Evolutionary conservation across 768 basidiomycete genomes (phyloP).

Genomic region (Boletus sp.): DNA sequence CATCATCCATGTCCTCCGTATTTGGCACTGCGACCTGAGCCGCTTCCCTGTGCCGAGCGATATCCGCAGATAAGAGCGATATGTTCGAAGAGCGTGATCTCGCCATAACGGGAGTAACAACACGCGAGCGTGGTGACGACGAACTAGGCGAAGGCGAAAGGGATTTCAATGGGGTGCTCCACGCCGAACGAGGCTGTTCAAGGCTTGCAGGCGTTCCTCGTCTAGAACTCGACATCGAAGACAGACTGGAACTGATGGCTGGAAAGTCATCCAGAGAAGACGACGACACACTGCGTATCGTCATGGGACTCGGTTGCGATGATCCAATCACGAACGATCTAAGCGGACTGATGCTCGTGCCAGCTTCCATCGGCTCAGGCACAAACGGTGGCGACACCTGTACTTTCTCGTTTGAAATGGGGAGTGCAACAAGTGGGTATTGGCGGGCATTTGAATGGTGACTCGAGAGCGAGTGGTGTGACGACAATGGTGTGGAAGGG

Average conservation of each 20-base stretch:
- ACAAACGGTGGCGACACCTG: constrained; percentile 51
- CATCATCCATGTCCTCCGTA: constrained; percentile 54
- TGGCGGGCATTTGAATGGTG: constrained; percentile 24
- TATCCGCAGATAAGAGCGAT: constrained; percentile 16
- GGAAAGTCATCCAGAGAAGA: constrained; percentile 35
- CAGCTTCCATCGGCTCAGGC: constrained; percentile 58
- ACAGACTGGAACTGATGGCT: constrained; percentile 31
- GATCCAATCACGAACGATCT: constrained; percentile 8
- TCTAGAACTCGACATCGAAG: constrained; percentile 23
- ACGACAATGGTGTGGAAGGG: constrained; percentile 5
- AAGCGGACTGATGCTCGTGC: constrained; percentile 33
- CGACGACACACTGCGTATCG: constrained; percentile 11
- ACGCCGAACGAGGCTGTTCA: constrained; percentile 32
- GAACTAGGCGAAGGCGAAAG: constrained; percentile 10
- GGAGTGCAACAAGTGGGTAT: constrained; percentile 27
- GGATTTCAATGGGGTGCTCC: constrained; percentile 39
- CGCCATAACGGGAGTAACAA: constrained; percentile 7
- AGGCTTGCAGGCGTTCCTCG: constrained; percentile 16
- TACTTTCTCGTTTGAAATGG: constrained; percentile 48
- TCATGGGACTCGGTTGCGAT: constrained; percentile 8
- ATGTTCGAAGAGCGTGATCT: constrained; percentile 7
- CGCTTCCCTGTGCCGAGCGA: not conserved
- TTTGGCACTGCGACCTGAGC: not conserved
- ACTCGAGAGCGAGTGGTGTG: constrained; percentile 18
- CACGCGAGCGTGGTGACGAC: constrained; percentile 19